Conservation (phyloP, 345 rosid genomes). For the Arabis alpina region DNA sequence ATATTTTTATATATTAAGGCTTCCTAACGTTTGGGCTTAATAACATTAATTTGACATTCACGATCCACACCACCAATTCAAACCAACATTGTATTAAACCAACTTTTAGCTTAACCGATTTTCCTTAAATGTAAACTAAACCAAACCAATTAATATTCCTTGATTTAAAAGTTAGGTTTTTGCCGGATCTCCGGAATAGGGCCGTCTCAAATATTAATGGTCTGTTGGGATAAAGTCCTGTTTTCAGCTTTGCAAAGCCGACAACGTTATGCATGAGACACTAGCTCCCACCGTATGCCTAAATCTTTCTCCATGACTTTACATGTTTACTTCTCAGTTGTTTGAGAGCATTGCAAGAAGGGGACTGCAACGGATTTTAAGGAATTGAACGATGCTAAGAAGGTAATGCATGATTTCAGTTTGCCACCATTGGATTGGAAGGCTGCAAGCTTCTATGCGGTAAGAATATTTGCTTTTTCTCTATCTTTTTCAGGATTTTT, state of each 20-base stretch:
- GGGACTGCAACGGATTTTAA: slow-evolving; percentile 69
- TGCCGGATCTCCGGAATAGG: too few relatives aligned
- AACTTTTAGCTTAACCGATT: too few relatives aligned
- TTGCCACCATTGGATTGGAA: slow-evolving; percentile 13
- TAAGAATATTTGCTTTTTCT: slow-evolving; percentile 10
- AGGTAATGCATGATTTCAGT: slow-evolving; percentile 53
- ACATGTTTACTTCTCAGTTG: slow-evolving; percentile 58
- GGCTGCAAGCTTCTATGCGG: slow-evolving; percentile 24
- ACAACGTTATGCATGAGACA: too few relatives aligned
- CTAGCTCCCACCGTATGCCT: not conserved
- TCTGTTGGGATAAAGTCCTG: slow-evolving; percentile 17
- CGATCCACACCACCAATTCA: too few relatives aligned
- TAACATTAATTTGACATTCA: too few relatives aligned
- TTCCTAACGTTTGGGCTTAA: too few relatives aligned
- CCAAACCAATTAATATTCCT: too few relatives aligned
- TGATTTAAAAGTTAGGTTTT: too few relatives aligned
- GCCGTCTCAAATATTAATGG: slow-evolving; percentile 19
- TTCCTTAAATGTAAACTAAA: too few relatives aligned
- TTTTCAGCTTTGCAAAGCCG: too few relatives aligned
- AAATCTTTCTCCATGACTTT: slow-evolving; percentile 22
- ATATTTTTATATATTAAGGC: too few relatives aligned
- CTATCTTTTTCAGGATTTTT: slow-evolving; percentile 69
- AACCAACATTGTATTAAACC: too few relatives aligned
- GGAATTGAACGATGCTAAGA: slow-evolving; percentile 65
- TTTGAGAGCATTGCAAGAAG: slow-evolving; percentile 86